Evolutionary conservation across 495 filamentous ascomycete genomes (phyloP), one percentile per base, ranked within the genome.

Genomic region (Xylaria cubensis): DNA sequence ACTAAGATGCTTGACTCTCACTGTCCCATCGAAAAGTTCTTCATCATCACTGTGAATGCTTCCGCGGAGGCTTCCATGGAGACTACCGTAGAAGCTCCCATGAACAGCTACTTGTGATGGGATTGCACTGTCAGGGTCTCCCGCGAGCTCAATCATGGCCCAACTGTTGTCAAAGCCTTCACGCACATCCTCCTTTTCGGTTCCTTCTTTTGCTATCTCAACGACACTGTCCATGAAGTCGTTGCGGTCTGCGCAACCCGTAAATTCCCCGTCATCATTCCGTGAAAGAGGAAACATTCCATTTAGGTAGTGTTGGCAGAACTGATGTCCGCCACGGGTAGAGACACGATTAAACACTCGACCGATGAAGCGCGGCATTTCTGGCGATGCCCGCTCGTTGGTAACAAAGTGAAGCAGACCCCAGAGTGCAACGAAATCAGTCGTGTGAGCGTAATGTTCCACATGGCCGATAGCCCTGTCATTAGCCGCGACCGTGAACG

Each of bases 391-490:
- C n/a, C 76, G 76, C 3, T 78, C 69, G 61, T 85, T 82, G 8
- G 82, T 81, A 1, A 86, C 84, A 75, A 92, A 95, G 72, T 91
- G 85, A 13, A 97, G 84, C 1, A 95, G 88, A 2, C 94, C 94
- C 84, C 91, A 93, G 3, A 89, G 78, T 0, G 92, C 87, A 0
- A 97, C 93, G 72, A 94, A 91, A 75, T 97, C 94, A 19, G 83
- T 84, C 13, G 87, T 86, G 77, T 95, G 93, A 19, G 89, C 91
- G 79, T 97, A 97, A 79, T 97, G 94, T 78, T 97, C 94, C 46
- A 97, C 92, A 69, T 95, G 85, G 1, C 87, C 82, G 63, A 96
- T 89, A 50, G 88, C 83, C 72, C 87, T 82, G 72, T 78, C 82
- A 7, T 72, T 67, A 13, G 72, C 65, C 0, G 72, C 68, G 6